Conservation (phyloP, 441 rosid species). For the Aquilaria agallochum region DNA sequence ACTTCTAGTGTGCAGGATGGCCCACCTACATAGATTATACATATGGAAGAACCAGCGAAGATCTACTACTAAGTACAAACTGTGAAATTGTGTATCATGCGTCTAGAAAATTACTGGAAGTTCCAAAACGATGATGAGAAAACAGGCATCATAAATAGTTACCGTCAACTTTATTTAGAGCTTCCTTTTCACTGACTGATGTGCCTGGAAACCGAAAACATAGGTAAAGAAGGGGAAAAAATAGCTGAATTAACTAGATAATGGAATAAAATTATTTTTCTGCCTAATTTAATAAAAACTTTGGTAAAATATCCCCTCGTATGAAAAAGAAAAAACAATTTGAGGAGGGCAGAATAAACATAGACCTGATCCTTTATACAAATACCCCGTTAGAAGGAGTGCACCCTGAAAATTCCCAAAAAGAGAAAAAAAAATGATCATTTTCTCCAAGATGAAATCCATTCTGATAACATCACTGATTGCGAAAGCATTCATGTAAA, state of each 20-base stretch:
- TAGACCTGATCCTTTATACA: constrained; percentile 56
- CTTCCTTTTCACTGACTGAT: constrained; percentile 30
- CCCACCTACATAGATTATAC: constrained; percentile 28
- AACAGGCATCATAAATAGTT: constrained; percentile 6
- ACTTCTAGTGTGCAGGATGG: constrained; percentile 57
- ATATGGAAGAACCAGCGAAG: not conserved
- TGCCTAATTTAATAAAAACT: not conserved
- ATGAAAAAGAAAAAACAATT: not conserved
- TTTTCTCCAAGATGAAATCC: not conserved
- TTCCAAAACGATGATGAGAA: not conserved
- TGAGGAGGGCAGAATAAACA: constrained; percentile 8
- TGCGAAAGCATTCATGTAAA: not conserved
- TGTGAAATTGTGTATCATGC: not conserved
- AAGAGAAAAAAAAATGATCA: constrained; percentile 11
- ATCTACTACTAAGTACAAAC: constrained; percentile 1
- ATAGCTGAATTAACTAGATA: constrained; percentile 2
- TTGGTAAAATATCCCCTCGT: not conserved
- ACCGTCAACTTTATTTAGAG: constrained; percentile 47
- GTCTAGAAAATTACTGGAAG: not conserved
- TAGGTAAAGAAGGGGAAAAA: not conserved
- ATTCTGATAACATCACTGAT: not conserved
- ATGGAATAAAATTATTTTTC: not conserved
- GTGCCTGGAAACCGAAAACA: constrained; percentile 29
- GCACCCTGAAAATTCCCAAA: constrained; percentile 48
- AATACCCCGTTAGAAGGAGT: constrained; percentile 43